Evolutionary conservation across 2,329 filamentous ascomycete species (phyloP).

Genomic region (Grosmannia huntii): DNA sequence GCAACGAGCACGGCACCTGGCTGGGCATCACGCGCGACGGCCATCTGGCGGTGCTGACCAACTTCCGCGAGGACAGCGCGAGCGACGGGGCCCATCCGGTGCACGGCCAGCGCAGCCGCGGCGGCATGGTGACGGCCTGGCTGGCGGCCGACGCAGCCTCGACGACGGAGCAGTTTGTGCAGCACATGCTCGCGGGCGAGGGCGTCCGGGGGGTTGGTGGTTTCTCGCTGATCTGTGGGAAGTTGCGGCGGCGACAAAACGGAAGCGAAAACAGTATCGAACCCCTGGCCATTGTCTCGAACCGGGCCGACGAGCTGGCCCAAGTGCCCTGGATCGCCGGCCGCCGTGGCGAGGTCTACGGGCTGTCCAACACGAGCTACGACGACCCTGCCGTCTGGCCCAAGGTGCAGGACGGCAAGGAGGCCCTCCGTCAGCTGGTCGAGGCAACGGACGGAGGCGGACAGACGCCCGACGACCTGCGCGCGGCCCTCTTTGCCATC

Average conservation of each 20-base stretch:
- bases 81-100: constrained; percentile 39
- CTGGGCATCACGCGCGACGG: constrained; percentile 48
- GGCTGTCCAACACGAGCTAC: constrained; percentile 50
- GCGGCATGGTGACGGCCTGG: constrained; percentile 53
- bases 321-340: constrained; percentile 46
- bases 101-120: constrained; percentile 43
- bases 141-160: constrained; percentile 36
- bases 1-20: constrained; percentile 52
- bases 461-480: constrained; percentile 25
- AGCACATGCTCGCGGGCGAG: constrained; percentile 35
- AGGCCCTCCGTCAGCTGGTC: constrained; percentile 23
- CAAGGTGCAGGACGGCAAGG: constrained; percentile 43
- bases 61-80: constrained; percentile 45
- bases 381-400: constrained; percentile 43
- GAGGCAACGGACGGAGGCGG: neutral
- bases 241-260: constrained; percentile 23
- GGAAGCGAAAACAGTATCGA: neutral
- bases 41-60: constrained; percentile 51
- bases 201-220: constrained; percentile 50
- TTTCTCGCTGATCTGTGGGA: constrained; percentile 54
- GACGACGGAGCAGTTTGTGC: constrained; percentile 35
- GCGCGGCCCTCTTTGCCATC: constrained; percentile 38
- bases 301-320: constrained; percentile 38
- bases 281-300: constrained; percentile 47
- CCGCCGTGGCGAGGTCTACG: constrained; percentile 37